phyloP scores from a whole-genome alignment of 1,284 basidiomycete species.

The Anthracocystis panici-leucophaei region DNA sequence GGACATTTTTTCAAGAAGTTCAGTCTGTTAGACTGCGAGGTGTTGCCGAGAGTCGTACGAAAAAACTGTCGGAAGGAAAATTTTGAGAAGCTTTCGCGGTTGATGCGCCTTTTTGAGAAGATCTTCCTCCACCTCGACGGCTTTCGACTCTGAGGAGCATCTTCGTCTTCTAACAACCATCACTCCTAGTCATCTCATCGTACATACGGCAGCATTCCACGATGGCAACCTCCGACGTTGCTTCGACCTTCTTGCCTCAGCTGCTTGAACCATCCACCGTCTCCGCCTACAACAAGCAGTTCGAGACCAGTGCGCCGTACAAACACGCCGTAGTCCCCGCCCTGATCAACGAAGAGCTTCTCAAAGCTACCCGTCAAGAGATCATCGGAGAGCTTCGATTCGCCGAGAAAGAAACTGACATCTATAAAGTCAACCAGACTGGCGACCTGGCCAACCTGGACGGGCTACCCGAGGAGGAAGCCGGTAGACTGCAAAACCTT shows the following conservation, averaged over 20 bases:
- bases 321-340: conserved; percentile 85
- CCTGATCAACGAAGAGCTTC: conserved; percentile 85
- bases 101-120: conserved; percentile 4
- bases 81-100: conserved; percentile 10
- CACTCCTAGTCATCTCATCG: neutral
- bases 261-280: conserved; percentile 44
- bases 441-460: conserved; percentile 94
- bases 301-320: conserved; percentile 75
- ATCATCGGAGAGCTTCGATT: conserved; percentile 87
- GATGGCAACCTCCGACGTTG: conserved; percentile 33
- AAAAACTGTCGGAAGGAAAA: neutral
- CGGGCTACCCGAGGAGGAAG: conserved; percentile 74
- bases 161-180: neutral
- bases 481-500: conserved; percentile 57
- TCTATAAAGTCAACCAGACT: conserved; percentile 98
- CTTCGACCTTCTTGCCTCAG: conserved; percentile 47
- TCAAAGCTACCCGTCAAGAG: conserved; percentile 82
- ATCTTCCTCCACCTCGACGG: conserved; percentile 15
- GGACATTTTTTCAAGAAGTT: neutral
- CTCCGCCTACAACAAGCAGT: conserved; percentile 42
- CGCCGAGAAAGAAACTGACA: conserved; percentile 97
- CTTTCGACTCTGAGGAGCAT: neutral
- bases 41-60: neutral
- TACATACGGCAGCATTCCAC: neutral
- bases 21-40: neutral